Base-by-base conservation (phyloP, 768 basidiomycete species). In the Xerocomus spinulosus region DNA sequence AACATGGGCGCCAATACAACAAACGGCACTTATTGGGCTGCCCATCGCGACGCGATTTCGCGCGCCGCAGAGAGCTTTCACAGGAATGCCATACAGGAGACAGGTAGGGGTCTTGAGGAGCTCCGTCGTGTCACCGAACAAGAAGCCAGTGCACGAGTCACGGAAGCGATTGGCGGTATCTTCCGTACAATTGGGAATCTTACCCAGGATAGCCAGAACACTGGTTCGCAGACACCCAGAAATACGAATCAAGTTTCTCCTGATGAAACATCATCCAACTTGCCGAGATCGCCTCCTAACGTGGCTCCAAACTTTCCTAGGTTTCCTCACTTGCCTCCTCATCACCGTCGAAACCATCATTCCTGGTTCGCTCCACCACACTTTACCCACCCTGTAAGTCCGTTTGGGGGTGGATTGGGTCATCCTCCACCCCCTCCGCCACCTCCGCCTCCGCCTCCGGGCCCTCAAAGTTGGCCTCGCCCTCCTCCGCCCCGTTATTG, bases 21-120 rank as follows among this genome's bases (percentile, higher is more conserved):
- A 5, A 78, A 70, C 42, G 87, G 86, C 20, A 70, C 76, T 9
- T 90, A 91, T 60, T 91, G 85, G 86, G 63, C 69, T 29, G 64
- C 73, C 24, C 84, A 87, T 56, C 78, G 82, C 40, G 76, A 78
- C 9, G 69, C 77, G 3, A 64, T 87, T 36, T 75, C 80, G 8
- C 76, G 78, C 18, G 78, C 81, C 17, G 81, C 80, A 4, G 74
- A 77, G 28, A 72, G 76, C 29, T 57, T 85, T 8, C 72, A 76
- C 14, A 78, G 75, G 44, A 69, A 69, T 38, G 71, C 79, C 2
- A 54, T 71, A 36, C 56, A 67, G 25, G 67, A 69, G 40, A 60
- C 68, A 15, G 63, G 68, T 8, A 62, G 65, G 36, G 68, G 73
- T n/a, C 64, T 77, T 0, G 73, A 72, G 26, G 72, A 76, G 17